phyloP scores from a whole-genome alignment of 1,284 basidiomycete species.

The Cerioporus squamosus region DNA sequence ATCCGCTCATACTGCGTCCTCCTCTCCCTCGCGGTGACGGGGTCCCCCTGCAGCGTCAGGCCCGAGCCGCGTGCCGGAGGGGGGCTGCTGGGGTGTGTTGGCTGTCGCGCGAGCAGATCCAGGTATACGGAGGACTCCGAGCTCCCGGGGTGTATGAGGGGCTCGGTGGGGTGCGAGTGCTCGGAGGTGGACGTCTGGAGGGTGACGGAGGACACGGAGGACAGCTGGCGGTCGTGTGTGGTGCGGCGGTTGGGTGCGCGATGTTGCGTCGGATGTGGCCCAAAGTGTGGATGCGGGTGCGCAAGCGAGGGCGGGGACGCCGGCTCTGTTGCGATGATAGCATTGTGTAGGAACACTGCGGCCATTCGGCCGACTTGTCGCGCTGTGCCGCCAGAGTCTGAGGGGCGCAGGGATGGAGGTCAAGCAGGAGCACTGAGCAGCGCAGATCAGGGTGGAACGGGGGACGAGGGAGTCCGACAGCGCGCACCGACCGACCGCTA shows the following conservation, averaged over 20 bases:
- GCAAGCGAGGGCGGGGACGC: slow-evolving; percentile 25
- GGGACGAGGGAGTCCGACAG: not conserved
- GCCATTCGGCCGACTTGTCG: slow-evolving; percentile 14
- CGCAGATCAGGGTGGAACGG: not conserved
- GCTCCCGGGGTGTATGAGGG: slow-evolving; percentile 43
- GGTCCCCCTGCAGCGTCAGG: slow-evolving; percentile 46
- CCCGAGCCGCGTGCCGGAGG: slow-evolving; percentile 29
- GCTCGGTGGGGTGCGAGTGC: slow-evolving; percentile 54
- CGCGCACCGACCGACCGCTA: not conserved
- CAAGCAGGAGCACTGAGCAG: not conserved
- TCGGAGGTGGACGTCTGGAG: slow-evolving; percentile 51
- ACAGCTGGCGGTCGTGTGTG: slow-evolving; percentile 40
- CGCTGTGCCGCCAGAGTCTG: not conserved
- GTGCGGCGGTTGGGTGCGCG: slow-evolving; percentile 18
- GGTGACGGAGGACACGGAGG: slow-evolving; percentile 54
- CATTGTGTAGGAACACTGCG: slow-evolving; percentile 56
- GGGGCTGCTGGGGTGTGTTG: slow-evolving; percentile 41
- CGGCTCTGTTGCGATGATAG: slow-evolving; percentile 49
- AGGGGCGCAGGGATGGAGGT: not conserved
- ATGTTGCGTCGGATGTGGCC: slow-evolving; percentile 15
- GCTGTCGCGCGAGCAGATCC: slow-evolving; percentile 52
- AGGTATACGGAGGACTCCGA: slow-evolving; percentile 48
- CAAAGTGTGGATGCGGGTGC: slow-evolving; percentile 9
- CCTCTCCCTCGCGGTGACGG: slow-evolving; percentile 43
- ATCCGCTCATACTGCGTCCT: slow-evolving; percentile 41